Conservation (phyloP, 176 grass and related monocot genomes). For the Phyllostachys edulis region DNA sequence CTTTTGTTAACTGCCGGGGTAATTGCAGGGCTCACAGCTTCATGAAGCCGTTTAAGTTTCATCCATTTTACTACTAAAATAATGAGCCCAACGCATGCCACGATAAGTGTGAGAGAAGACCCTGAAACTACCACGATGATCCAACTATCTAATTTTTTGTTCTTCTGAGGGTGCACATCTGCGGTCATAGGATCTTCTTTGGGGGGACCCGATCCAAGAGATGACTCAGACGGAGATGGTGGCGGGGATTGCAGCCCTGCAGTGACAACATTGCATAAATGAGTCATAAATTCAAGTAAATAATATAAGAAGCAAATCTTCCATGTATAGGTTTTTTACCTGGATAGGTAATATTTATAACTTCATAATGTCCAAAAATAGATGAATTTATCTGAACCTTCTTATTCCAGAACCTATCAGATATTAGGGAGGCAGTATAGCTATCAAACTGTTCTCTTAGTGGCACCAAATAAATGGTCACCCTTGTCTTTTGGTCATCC, state of each 20-base stretch:
- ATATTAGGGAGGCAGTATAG: slow-evolving; percentile 69
- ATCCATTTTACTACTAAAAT: slow-evolving; percentile 58
- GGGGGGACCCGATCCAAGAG: slow-evolving; percentile 27
- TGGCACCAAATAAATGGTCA: slow-evolving; percentile 93
- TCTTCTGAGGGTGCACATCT: slow-evolving; percentile 40
- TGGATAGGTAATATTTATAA: slow-evolving; percentile 80
- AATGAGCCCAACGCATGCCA: slow-evolving; percentile 52
- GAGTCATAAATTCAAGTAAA: slow-evolving; percentile 8
- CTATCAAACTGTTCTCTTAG: slow-evolving; percentile 83
- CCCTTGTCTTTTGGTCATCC: slow-evolving; percentile 78
- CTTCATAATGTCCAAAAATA: slow-evolving; percentile 81
- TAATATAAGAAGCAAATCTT: slow-evolving; percentile 7
- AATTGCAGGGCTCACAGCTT: slow-evolving; percentile 49
- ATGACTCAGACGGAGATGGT: slow-evolving; percentile 47
- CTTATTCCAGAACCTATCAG: slow-evolving; percentile 79
- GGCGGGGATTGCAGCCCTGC: slow-evolving; percentile 67
- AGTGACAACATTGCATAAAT: slow-evolving; percentile 15
- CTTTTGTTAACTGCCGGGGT: slow-evolving; percentile 53
- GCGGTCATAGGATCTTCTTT: slow-evolving; percentile 66
- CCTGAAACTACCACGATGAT: slow-evolving; percentile 60
- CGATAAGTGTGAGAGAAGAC: slow-evolving; percentile 61
- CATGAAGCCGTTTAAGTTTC: slow-evolving; percentile 40
- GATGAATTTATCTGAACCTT: slow-evolving; percentile 67
- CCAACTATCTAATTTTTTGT: slow-evolving; percentile 68
- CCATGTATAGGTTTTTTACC: slow-evolving; percentile 48